Conservation (phyloP, 805 yeast genomes). For the Lipomyces orientalis region DNA sequence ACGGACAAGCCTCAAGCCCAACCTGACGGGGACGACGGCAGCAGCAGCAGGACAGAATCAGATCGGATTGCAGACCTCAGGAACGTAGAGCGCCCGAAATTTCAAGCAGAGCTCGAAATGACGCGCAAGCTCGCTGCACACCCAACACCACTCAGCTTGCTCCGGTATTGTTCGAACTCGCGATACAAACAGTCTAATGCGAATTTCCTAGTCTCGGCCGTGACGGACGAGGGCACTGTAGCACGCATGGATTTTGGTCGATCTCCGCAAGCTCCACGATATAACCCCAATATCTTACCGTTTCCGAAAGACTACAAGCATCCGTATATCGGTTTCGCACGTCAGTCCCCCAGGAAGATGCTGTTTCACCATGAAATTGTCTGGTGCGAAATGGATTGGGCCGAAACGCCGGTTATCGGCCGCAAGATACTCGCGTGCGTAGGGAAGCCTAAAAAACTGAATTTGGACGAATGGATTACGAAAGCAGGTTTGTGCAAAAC, state of each 20-base stretch:
- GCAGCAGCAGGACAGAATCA: not conserved
- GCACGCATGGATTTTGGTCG: slow-evolving; percentile 16
- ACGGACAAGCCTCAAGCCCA: too few relatives aligned
- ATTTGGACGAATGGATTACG: slow-evolving; percentile 18
- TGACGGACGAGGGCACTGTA: slow-evolving; percentile 17
- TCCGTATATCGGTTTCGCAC: slow-evolving; percentile 23
- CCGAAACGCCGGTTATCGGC: slow-evolving; percentile 13
- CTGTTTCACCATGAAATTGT: slow-evolving; percentile 25
- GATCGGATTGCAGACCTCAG: not conserved
- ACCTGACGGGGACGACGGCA: not conserved
- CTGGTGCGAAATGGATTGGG: slow-evolving; percentile 30
- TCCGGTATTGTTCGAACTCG: slow-evolving; percentile 12
- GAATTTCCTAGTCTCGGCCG: slow-evolving; percentile 10
- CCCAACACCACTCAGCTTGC: slow-evolving; percentile 18
- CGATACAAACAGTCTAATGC: not conserved
- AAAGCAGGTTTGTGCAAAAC: slow-evolving; percentile 11
- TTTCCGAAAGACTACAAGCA: slow-evolving; percentile 22
- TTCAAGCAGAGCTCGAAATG: not conserved
- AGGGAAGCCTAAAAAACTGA: not conserved
- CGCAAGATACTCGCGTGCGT: slow-evolving; percentile 20
- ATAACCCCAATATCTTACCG: slow-evolving; percentile 29
- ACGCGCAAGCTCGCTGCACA: slow-evolving; percentile 14
- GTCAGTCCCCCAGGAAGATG: slow-evolving; percentile 5
- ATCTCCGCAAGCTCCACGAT: not conserved
- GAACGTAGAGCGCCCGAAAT: not conserved